phyloP scores from a whole-genome alignment of 2,329 filamentous ascomycete species.

The Fusarium brachygibbosum region DNA sequence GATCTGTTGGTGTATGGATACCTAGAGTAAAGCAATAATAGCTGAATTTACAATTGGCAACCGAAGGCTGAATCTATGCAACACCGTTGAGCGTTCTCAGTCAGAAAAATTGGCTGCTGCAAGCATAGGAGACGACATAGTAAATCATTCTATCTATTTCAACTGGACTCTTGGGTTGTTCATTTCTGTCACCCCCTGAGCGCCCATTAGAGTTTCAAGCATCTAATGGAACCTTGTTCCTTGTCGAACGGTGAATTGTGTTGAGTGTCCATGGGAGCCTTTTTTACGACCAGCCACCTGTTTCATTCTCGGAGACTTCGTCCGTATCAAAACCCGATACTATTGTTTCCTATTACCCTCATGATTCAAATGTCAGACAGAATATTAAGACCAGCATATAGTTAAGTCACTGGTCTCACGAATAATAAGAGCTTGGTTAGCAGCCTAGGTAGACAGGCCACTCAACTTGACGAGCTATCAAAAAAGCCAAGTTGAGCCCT shows the following conservation, averaged over 20 bases:
- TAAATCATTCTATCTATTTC: too few species aligned
- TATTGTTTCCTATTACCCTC: not conserved
- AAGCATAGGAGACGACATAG: too few species aligned
- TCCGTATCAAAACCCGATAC: not conserved
- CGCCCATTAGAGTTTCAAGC: constrained; percentile 7
- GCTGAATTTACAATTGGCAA: not conserved
- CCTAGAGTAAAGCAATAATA: constrained; percentile 12
- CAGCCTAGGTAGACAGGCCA: not conserved
- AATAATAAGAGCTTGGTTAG: not conserved
- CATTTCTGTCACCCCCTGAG: too few species aligned
- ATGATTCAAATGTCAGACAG: not conserved
- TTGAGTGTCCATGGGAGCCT: constrained; percentile 6
- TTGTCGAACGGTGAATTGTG: constrained; percentile 8
- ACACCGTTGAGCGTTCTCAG: constrained; percentile 11
- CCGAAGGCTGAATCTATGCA: constrained; percentile 17
- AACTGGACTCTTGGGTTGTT: too few species aligned
- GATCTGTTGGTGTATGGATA: constrained; percentile 6
- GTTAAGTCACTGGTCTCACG: not conserved
- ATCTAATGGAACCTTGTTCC: constrained; percentile 31
- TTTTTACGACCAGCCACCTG: constrained; percentile 18
- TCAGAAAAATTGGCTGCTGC: too few species aligned
- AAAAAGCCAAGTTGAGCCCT: constrained; percentile 26
- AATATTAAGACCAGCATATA: constrained; percentile 1
- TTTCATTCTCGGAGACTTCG: constrained; percentile 11
- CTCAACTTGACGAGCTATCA: constrained; percentile 1